These are phyloP conservation scores for Jackrogersella minutella DNA, from an alignment of 495 filamentous ascomycete genomes.

Conservation along the genomic window DNA sequence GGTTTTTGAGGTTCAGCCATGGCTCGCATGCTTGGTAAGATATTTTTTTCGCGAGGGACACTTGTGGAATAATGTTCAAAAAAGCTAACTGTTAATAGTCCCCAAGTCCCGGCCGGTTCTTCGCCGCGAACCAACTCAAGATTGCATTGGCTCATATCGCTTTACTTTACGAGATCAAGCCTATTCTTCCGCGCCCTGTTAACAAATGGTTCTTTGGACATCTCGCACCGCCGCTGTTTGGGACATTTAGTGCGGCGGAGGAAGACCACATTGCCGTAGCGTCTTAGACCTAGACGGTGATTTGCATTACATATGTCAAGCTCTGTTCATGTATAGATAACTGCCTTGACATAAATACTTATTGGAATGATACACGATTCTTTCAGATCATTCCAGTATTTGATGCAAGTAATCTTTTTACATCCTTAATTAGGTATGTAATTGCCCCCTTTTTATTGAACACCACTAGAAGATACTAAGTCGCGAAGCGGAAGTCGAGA, in stretches of 20 bases:
- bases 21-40: conserved; percentile 52
- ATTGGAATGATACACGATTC: no score
- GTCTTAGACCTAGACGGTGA: no score
- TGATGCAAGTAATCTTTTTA: no score
- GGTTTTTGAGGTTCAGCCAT: conserved; percentile 51
- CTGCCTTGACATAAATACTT: no score
- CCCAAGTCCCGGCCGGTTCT: conserved; percentile 50
- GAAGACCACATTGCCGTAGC: neutral
- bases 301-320: no score
- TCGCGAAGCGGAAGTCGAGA: conserved; percentile 43
- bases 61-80: neutral
- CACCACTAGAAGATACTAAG: neutral
- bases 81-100: neutral
- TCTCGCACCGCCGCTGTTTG: conserved; percentile 45
- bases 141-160: conserved; percentile 52
- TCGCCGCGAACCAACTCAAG: conserved; percentile 54
- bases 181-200: conserved; percentile 40
- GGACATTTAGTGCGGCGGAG: conserved; percentile 42
- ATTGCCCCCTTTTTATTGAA: neutral
- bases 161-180: conserved; percentile 52
- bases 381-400: no score
- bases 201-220: conserved; percentile 45
- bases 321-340: no score
- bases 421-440: neutral
- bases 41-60: neutral